These are phyloP conservation scores for Candida incommunis DNA, from an alignment of 805 yeast genomes.

Conservation along the genomic window DNA sequence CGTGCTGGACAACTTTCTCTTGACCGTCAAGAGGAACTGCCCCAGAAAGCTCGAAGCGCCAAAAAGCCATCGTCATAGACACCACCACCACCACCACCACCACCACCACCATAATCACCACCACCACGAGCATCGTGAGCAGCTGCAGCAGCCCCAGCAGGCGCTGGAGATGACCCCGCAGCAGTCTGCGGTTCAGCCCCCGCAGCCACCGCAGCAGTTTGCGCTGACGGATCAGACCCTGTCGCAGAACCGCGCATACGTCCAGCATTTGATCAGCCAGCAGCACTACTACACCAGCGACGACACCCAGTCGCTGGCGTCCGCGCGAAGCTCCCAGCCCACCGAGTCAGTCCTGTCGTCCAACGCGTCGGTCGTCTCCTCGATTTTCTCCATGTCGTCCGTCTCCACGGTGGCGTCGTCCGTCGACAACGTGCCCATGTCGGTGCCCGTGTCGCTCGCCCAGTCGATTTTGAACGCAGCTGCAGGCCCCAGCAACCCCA, in stretches of 20 bases:
- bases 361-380: constrained; percentile 4
- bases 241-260: neutral
- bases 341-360: neutral
- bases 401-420: constrained; percentile 3
- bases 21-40: constrained; percentile 2
- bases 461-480: neutral
- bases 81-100: constrained; percentile 2
- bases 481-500: neutral
- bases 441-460: neutral
- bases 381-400: constrained; percentile 7
- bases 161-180: neutral
- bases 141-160: constrained; percentile 1
- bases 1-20: constrained; percentile 71
- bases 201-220: neutral
- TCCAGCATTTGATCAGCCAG: neutral
- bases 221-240: neutral
- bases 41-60: constrained; percentile 1
- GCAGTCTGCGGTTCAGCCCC: constrained; percentile 2
- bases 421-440: neutral
- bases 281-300: neutral
- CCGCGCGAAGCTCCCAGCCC: neutral
- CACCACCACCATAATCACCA: constrained; percentile 4
- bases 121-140: constrained; percentile 1
- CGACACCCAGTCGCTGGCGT: neutral
- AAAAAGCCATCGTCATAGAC: neutral